These are phyloP conservation scores for Dryadomyces quercus-mongolicae DNA, from an alignment of 2,329 filamentous ascomycete species.

Conservation along the genomic window DNA sequence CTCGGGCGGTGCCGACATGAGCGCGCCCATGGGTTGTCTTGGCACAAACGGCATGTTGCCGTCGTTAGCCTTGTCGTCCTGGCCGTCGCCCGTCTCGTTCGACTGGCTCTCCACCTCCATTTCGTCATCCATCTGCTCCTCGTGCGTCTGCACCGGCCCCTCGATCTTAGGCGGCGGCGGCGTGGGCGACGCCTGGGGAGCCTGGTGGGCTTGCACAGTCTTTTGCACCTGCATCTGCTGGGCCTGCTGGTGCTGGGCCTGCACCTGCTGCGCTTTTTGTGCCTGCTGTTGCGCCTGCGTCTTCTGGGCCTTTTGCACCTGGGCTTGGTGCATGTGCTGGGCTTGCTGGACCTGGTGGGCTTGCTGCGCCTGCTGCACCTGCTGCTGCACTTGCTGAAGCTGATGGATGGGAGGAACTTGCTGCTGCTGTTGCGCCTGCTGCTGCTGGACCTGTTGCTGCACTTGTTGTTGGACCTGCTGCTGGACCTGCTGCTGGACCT, in stretches of 20 bases:
- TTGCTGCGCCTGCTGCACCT: slow-evolving; percentile 10
- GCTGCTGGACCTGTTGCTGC: slow-evolving; percentile 13
- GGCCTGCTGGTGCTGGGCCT: slow-evolving; percentile 6
- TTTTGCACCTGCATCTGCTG: slow-evolving; percentile 8
- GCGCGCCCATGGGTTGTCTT: slow-evolving; percentile 40
- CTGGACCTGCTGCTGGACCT: background rate
- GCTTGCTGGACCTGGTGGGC: slow-evolving; percentile 11
- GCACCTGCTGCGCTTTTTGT: slow-evolving; percentile 9
- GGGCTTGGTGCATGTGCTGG: slow-evolving; percentile 12
- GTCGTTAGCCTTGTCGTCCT: slow-evolving; percentile 22
- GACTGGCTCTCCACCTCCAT: slow-evolving; percentile 36
- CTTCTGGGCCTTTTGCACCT: slow-evolving; percentile 17
- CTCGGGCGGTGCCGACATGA: slow-evolving; percentile 52
- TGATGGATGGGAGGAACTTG: slow-evolving; percentile 8
- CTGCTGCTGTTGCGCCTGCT: slow-evolving; percentile 7
- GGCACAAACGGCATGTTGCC: slow-evolving; percentile 33
- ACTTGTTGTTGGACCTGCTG: background rate
- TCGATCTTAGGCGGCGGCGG: slow-evolving; percentile 14
- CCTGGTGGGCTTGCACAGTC: slow-evolving; percentile 14
- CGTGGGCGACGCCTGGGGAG: slow-evolving; percentile 11
- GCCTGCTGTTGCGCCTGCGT: slow-evolving; percentile 15
- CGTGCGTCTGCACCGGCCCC: slow-evolving; percentile 15
- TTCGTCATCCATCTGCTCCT: slow-evolving; percentile 31
- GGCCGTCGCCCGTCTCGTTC: slow-evolving; percentile 14
- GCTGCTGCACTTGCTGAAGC: slow-evolving; percentile 8